phyloP scores from a whole-genome alignment of 345 rosid species.

The Gossypium mustelinum region DNA sequence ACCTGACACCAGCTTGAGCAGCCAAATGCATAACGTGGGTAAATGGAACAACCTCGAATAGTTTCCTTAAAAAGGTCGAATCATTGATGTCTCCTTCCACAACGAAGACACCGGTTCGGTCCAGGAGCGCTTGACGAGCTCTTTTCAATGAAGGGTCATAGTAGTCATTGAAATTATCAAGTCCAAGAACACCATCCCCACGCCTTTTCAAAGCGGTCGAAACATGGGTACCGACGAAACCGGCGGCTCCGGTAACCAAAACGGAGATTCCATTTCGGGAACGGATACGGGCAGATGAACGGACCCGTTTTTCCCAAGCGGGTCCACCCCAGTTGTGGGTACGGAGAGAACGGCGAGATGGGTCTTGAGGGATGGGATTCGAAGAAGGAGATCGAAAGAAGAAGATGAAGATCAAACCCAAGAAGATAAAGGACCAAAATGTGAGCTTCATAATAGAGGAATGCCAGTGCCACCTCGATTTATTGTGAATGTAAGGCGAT shows the following conservation, averaged over 20 bases:
- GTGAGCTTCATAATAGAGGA: conserved; percentile 71
- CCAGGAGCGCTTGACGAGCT: conserved; percentile 82
- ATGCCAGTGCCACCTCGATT: conserved; percentile 75
- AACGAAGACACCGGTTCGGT: conserved; percentile 64
- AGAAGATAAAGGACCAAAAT: conserved; percentile 77
- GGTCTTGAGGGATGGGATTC: conserved; percentile 53
- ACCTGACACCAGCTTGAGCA: conserved; percentile 89
- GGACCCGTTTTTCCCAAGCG: conserved; percentile 66
- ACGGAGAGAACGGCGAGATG: conserved; percentile 79
- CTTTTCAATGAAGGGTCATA: conserved; percentile 81
- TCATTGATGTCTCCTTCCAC: conserved; percentile 95
- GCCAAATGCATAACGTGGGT: conserved; percentile 94
- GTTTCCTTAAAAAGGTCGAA: conserved; percentile 54
- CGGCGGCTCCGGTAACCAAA: conserved; percentile 88
- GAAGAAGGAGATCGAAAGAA: conserved; percentile 78
- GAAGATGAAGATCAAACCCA: conserved; percentile 69
- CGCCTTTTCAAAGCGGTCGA: conserved; percentile 74
- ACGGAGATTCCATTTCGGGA: conserved; percentile 65
- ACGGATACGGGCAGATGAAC: conserved; percentile 63
- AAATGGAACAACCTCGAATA: conserved; percentile 69
- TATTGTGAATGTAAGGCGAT: conserved; percentile 49
- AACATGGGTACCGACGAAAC: conserved; percentile 92
- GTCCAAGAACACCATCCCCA: conserved; percentile 83
- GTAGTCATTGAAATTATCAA: conserved; percentile 86
- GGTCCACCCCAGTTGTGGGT: conserved; percentile 72